Base-by-base conservation (phyloP, 164 flowering plant genomes). In the Aristolochia californica region DNA sequence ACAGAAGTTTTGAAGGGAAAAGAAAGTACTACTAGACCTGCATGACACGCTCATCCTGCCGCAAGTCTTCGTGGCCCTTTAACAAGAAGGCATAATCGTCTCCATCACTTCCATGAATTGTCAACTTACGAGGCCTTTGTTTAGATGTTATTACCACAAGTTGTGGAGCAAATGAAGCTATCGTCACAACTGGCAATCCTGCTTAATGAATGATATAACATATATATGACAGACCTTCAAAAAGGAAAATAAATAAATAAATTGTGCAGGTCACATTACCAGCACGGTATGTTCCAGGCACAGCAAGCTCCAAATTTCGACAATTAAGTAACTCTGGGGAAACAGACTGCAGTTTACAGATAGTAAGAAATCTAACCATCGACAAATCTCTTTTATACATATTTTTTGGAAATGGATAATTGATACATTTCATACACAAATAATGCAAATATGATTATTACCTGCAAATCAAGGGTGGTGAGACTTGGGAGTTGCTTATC, bases 1-100 rank as follows among this genome's bases (percentile, higher is more conserved):
- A n/a, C n/a, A n/a, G n/a, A n/a, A n/a, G n/a, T n/a, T n/a, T n/a
- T n/a, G n/a, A 45, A 45, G 26, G 47, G 52, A 13, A 18, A 17
- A 24, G 13, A 57, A 45, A 65, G 24, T 26, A 30, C 11, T 28
- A 44, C 13, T 34, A 57, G 15, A 93, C 99, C 97, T 93, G 99
- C 99, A 94, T 94, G 69, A 90, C 99, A 70, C 99, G 96, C 66
- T 94, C 99, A 79, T 94, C 99, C 76, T 94, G 99, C 56, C 99
- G 88, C 55, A 94, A 66, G 61, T 94, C 99, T 70, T 94, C 99
- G 69, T 94, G 99, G 22, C 99, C 99, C 73, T 94, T 94, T 53
- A 94, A 74, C 77, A 94, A 77, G 74, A 94, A 94, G 60, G 97
- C 83, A 76, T 86, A 74, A 52, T 94, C 96, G 56, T 94, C 87